Percentiles rank a stretch among this genome's conserved stretches.
These are phyloP conservation scores for Dothidotthia symphoricarpi DNA, from an alignment of 2,329 filamentous ascomycete species.

Conservation along the genomic window DNA sequence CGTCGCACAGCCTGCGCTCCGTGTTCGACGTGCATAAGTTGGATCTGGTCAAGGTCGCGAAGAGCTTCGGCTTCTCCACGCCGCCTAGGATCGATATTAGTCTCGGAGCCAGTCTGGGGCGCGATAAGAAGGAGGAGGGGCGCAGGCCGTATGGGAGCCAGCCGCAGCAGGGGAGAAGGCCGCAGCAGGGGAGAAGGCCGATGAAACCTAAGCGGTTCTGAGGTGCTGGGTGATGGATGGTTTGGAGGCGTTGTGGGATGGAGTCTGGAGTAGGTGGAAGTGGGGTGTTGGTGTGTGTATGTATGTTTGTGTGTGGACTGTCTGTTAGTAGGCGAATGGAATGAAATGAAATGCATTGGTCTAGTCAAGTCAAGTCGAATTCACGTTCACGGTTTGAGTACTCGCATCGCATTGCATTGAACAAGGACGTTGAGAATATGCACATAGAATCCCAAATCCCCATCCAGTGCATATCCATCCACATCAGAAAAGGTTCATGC, in stretches of 20 bases:
- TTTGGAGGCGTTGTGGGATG: too few relatives aligned
- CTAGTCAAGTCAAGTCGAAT: too few relatives aligned
- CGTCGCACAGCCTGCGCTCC: constrained; percentile 77
- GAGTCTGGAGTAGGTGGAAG: constrained; percentile 14
- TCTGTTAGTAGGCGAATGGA: constrained; percentile 8
- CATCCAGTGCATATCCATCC: too few relatives aligned
- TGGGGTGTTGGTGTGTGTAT: neutral
- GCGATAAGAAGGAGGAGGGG: constrained; percentile 64
- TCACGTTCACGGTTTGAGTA: too few relatives aligned
- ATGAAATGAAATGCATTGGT: constrained; percentile 1
- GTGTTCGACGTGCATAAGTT: constrained; percentile 82
- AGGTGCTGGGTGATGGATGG: neutral
- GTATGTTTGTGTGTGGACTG: constrained; percentile 1
- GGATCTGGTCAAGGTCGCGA: constrained; percentile 79
- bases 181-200: constrained; percentile 51
- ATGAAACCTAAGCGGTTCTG: constrained; percentile 50
- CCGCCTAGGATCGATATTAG: constrained; percentile 78
- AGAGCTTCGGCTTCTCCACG: constrained; percentile 75
- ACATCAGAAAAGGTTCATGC: too few relatives aligned
- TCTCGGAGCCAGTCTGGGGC: constrained; percentile 71
- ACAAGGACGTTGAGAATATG: too few relatives aligned
- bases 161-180: constrained; percentile 57
- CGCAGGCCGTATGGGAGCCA: constrained; percentile 76
- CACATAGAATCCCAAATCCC: too few relatives aligned
- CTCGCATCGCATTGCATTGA: too few relatives aligned